Conservation (phyloP, 495 filamentous ascomycete genomes). For the Aspergillus hancockii region DNA sequence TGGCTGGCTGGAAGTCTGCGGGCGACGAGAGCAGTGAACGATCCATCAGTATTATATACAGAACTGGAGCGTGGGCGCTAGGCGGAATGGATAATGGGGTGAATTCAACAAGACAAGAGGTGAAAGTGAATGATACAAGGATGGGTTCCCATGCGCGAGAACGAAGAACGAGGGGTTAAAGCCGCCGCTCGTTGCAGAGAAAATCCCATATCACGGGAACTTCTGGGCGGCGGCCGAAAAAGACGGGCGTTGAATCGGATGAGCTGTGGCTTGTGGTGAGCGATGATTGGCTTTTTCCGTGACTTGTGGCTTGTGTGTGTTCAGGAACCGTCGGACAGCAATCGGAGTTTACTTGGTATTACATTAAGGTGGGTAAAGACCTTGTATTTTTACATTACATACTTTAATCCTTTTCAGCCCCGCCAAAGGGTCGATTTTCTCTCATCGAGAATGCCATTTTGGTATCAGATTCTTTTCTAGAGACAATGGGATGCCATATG, state of each 20-base stretch:
- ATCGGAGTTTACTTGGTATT: neutral
- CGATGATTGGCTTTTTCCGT: constrained; percentile 16
- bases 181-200: constrained; percentile 26
- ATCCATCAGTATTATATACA: constrained; percentile 45
- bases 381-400: too few species aligned
- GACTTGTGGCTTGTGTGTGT: constrained; percentile 21
- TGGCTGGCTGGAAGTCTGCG: constrained; percentile 45
- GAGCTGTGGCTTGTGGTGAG: constrained; percentile 13
- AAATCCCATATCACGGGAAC: constrained; percentile 26
- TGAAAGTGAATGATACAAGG: constrained; percentile 2
- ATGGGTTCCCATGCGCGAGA: constrained; percentile 12
- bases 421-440: too few species aligned
- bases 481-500: neutral
- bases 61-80: constrained; percentile 8
- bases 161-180: constrained; percentile 22
- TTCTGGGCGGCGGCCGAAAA: constrained; percentile 20
- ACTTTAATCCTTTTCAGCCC: too few species aligned
- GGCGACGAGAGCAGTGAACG: constrained; percentile 36
- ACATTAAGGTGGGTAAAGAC: neutral
- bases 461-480: too few species aligned
- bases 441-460: too few species aligned
- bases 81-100: neutral
- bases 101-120: constrained; percentile 2
- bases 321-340: constrained; percentile 4
- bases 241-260: constrained; percentile 5